Evolutionary conservation across 345 rosid genomes (phyloP).

Genomic region (Camelina laxa): DNA sequence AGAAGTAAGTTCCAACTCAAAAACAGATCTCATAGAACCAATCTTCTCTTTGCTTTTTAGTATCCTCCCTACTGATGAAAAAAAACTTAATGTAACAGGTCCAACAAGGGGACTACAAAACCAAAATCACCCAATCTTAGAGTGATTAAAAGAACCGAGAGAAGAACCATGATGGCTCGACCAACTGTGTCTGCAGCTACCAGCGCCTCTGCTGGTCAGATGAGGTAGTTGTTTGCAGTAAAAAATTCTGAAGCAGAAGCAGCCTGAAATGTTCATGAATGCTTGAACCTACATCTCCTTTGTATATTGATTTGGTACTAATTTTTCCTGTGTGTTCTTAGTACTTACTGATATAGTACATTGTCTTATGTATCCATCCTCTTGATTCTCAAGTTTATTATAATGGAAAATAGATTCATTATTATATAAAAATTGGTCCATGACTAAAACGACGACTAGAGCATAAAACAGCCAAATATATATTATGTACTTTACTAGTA

Average conservation of each 20-base stretch:
- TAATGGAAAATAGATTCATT: not conserved
- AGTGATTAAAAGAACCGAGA: conserved; percentile 40
- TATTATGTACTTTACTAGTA: not conserved
- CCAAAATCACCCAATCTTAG: conserved; percentile 73
- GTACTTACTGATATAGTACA: not conserved
- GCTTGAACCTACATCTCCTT: conserved; percentile 59
- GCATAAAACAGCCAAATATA: no score
- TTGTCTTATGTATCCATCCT: conserved; percentile 5
- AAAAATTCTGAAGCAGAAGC: conserved; percentile 17
- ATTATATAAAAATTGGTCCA: no score
- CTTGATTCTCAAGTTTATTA: conserved; percentile 21
- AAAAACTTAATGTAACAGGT: conserved; percentile 49
- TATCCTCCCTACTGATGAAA: not conserved
- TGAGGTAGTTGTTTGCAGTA: conserved; percentile 38
- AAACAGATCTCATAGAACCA: not conserved
- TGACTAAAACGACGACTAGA: no score
- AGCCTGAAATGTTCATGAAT: conserved; percentile 68
- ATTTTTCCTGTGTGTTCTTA: conserved; percentile 12
- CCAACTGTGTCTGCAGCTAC: conserved; percentile 36
- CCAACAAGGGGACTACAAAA: conserved; percentile 69
- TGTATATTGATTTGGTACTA: conserved; percentile 24
- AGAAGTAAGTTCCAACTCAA: conserved; percentile 16
- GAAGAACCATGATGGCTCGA: conserved; percentile 42
- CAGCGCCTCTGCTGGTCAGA: conserved; percentile 45
- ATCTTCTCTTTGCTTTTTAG: not conserved